Base-by-base conservation (phyloP, 2,329 filamentous ascomycete genomes). In the Corinectria fuckeliana region DNA sequence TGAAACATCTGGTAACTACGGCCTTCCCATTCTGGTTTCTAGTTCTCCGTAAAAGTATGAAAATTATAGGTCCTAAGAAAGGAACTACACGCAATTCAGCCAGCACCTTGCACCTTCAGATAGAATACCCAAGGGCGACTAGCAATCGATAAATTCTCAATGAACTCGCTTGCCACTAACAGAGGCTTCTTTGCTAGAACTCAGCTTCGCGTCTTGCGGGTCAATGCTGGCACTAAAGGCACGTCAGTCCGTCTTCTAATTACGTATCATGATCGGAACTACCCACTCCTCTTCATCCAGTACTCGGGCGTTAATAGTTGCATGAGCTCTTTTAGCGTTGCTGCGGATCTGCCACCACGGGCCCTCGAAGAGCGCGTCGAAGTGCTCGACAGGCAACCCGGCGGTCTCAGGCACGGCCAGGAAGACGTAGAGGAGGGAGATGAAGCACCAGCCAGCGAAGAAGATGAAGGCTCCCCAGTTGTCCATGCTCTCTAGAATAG, bases 391-490 rank as follows among this genome's bases (percentile, higher is more conserved):
- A n/a, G 70, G 72, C 10, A 76, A 59, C 8, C 75, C 75, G 6
- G 76, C 69, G 68, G 61, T 25, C 71, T 80, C 77, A 0, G 78
- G 77, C 0, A 80, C 76, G 23, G 76, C 60, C 21, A 79, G 56
- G 60, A 70, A 79, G 3, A 74, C 71, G 55, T 80, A 80, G 21
- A 76, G 30, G 3, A 79, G 57, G 1, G 74, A 72, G 2, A 76
- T 41, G 11, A 54, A 50, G 21, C 76, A 78, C 73, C 74, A 79
- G 2, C 60, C 71, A 1, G 73, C 76, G 57, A 79, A 80, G 45
- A 61, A 61, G 7, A 61, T 50, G 50, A 80, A 80, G 0, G 76
- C 76, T 1, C 78, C 78, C 77, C 77, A 80, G 26, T 77, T 72
- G 53, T 79, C 28, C 21, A 70, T 75, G 3, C 55, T 30, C 0